These are phyloP conservation scores for Boletus rubroflammeus DNA, from an alignment of 768 basidiomycete genomes.

Conservation along the genomic window DNA sequence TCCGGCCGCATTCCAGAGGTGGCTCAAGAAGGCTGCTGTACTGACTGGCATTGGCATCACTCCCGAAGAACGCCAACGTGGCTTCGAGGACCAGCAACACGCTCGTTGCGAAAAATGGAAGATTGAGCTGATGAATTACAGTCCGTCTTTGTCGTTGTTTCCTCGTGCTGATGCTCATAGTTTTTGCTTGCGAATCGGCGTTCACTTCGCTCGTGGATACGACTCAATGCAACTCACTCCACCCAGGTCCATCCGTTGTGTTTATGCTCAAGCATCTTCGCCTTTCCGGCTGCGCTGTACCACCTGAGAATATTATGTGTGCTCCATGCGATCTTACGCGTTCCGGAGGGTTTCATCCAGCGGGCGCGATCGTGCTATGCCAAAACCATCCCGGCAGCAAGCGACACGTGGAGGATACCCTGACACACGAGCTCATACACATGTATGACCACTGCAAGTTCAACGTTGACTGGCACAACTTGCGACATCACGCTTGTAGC, in stretches of 20 bases:
- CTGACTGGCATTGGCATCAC: conserved; percentile 51
- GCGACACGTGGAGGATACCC: conserved; percentile 88
- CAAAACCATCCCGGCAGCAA: conserved; percentile 78
- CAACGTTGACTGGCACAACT: conserved; percentile 86
- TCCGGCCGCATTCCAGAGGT: conserved; percentile 42
- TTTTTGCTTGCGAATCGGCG: conserved; percentile 9
- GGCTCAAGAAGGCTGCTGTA: conserved; percentile 46
- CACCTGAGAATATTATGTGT: conserved; percentile 74
- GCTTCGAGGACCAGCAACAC: conserved; percentile 36
- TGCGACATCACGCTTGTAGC: conserved; percentile 94
- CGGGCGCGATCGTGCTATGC: conserved; percentile 80
- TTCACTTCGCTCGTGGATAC: background rate
- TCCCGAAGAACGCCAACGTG: conserved; percentile 39
- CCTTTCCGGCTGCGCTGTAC: conserved; percentile 67
- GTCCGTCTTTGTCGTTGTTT: conserved; percentile 41
- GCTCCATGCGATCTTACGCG: conserved; percentile 71
- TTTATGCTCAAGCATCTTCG: conserved; percentile 94
- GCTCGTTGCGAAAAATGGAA: conserved; percentile 68
- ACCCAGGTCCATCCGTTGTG: conserved; percentile 73
- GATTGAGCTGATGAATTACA: conserved; percentile 61
- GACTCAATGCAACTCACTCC: background rate
- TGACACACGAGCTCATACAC: conserved; percentile 92
- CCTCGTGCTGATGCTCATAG: conserved; percentile 9
- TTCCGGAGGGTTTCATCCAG: conserved; percentile 83
- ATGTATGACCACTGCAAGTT: conserved; percentile 96